Percentiles rank a stretch among this genome's conserved stretches.
phyloP scores from a whole-genome alignment of 2,329 filamentous ascomycete genomes.

The Furcasterigmium sp. region DNA sequence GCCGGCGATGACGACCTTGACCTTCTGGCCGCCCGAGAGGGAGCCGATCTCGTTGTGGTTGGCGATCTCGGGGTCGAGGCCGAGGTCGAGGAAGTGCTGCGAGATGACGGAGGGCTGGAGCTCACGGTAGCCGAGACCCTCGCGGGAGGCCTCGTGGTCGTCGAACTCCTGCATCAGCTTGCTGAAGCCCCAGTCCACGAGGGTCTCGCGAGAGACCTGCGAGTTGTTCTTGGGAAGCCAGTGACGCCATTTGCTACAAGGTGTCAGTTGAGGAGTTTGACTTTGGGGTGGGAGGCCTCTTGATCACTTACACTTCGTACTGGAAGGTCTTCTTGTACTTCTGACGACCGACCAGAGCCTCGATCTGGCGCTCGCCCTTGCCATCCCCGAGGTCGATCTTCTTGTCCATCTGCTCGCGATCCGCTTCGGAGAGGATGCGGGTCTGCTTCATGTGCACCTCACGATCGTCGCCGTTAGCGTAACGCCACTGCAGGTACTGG shows the following conservation, averaged over 20 bases:
- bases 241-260: slow-evolving; percentile 76
- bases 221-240: slow-evolving; percentile 90
- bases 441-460: slow-evolving; percentile 98
- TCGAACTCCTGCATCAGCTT: slow-evolving; percentile 98
- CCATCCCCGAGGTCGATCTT: slow-evolving; percentile 81
- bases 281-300: not conserved
- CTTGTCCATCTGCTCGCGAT: slow-evolving; percentile 89
- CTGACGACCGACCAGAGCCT: slow-evolving; percentile 88
- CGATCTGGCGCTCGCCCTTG: slow-evolving; percentile 69
- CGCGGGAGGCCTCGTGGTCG: slow-evolving; percentile 96
- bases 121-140: slow-evolving; percentile 93
- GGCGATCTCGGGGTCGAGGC: slow-evolving; percentile 93
- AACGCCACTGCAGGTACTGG: slow-evolving; percentile 98
- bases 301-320: slow-evolving; percentile 75
- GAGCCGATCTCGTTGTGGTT: slow-evolving; percentile 98
- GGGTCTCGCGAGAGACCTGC: slow-evolving; percentile 87
- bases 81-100: slow-evolving; percentile 97
- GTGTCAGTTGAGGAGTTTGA: slow-evolving; percentile 17
- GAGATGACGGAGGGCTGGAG: slow-evolving; percentile 90
- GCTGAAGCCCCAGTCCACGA: slow-evolving; percentile 77
- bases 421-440: slow-evolving; percentile 77
- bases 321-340: slow-evolving; percentile 99
- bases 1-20: slow-evolving; percentile 95
- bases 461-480: slow-evolving; percentile 92
- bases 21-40: slow-evolving; percentile 94